Conservation (phyloP, 345 rosid species). For the Clausena lansium region DNA sequence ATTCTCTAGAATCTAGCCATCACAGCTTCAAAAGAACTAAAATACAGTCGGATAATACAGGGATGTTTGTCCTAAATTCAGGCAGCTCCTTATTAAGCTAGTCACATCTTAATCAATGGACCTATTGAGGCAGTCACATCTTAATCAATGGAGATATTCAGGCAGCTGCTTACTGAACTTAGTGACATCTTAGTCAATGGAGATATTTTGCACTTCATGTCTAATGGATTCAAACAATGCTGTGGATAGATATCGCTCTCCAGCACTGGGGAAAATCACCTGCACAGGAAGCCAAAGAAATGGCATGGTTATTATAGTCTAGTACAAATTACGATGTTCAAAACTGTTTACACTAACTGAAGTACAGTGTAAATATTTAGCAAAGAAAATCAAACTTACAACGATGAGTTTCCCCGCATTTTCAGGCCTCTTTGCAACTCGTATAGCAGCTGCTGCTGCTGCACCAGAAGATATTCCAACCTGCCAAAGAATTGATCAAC, state of each 20-base stretch:
- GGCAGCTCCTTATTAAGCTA: not conserved
- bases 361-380: not conserved
- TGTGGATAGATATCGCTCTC: constrained; percentile 74
- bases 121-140: too few relatives aligned
- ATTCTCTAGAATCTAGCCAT: not conserved
- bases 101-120: too few relatives aligned
- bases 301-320: not conserved
- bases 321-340: too few relatives aligned
- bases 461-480: constrained; percentile 66
- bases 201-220: constrained; percentile 50
- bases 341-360: not conserved
- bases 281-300: constrained; percentile 16
- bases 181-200: constrained; percentile 26
- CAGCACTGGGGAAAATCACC: constrained; percentile 75
- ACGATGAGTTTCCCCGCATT: constrained; percentile 51
- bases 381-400: constrained; percentile 26
- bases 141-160: constrained; percentile 38
- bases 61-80: not conserved
- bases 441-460: constrained; percentile 52
- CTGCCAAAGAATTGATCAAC: constrained; percentile 18
- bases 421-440: constrained; percentile 52
- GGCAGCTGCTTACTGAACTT: not conserved
- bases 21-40: too few relatives aligned
- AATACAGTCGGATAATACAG: not conserved
- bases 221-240: constrained; percentile 51